Evolutionary conservation across 352 stramenopile genomes (phyloP).

Genomic region (Phytophthora europaea): DNA sequence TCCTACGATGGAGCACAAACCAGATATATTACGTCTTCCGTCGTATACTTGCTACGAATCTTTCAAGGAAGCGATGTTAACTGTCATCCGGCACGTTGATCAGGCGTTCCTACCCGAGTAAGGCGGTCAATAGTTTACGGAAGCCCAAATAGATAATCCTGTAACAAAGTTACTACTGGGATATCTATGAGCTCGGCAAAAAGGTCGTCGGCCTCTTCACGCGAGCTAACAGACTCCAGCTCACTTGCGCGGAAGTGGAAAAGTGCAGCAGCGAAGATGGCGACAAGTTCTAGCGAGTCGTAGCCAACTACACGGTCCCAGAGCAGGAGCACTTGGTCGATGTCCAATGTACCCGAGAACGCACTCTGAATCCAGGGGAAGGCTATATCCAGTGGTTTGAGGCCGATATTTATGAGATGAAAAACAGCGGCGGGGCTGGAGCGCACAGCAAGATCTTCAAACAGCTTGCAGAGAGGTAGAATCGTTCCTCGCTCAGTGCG

Average conservation of each 20-base stretch:
- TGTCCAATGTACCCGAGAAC: slow-evolving; percentile 82
- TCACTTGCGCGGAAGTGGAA: slow-evolving; percentile 78
- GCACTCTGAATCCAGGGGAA: slow-evolving; percentile 86
- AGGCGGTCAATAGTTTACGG: slow-evolving; percentile 24
- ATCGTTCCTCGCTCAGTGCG: slow-evolving; percentile 63
- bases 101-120: slow-evolving; percentile 48
- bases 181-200: slow-evolving; percentile 81
- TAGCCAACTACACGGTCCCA: slow-evolving; percentile 85
- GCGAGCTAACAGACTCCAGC: slow-evolving; percentile 48
- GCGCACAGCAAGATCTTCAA: slow-evolving; percentile 69
- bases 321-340: slow-evolving; percentile 78
- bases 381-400: slow-evolving; percentile 74
- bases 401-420: slow-evolving; percentile 66
- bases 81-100: slow-evolving; percentile 49
- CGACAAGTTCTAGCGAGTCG: slow-evolving; percentile 74
- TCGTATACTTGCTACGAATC: slow-evolving; percentile 61
- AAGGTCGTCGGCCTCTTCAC: slow-evolving; percentile 69
- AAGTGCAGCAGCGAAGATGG: slow-evolving; percentile 73
- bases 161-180: slow-evolving; percentile 70
- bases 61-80: slow-evolving; percentile 61
- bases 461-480: slow-evolving; percentile 77
- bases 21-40: slow-evolving; percentile 55
- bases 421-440: slow-evolving; percentile 65
- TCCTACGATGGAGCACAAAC: slow-evolving; percentile 49
- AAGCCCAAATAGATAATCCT: slow-evolving; percentile 77